Evolutionary conservation across 495 filamentous ascomycete genomes (phyloP), one percentile per base, ranked within the genome.

Genomic region (Daldinia concentrica): DNA sequence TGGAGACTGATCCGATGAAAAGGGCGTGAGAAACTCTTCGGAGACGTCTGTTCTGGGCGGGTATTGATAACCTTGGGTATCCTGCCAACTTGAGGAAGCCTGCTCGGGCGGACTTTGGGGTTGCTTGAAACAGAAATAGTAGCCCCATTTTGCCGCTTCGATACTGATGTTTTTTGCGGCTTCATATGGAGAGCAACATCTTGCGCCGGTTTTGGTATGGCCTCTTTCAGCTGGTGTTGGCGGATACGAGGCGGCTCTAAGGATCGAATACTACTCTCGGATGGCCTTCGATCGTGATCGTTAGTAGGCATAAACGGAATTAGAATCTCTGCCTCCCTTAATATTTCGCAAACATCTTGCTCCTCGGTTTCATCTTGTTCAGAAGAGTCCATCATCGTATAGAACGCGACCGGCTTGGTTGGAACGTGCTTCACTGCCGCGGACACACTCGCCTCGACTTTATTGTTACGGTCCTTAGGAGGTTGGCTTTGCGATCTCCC

Each of bases 1-100:
- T 77, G 74, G 22, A 79, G 58, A 36, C 79, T 80, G 50, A 73
- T 58, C 32, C 83, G 78, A 62, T 84, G 86, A 73, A 93, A 93
- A 1, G 94, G 94, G 43, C 94, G 83, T 1, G 94, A 97, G 76
- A 96, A 97, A 15, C 94, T 97, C 77, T 91, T 90, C 14, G 91
- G 85, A 3, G 92, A 89, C 5, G 89, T 89, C 60, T 85, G 86
- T 68, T 91, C 89, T 37, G 90, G 87, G 51, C 90, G 87, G 62
- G 90, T 90, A 43, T 90, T 94, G 37, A 95, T 87, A 11, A 98
- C 93, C 71, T 90, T 90, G 22, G 95, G 95, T 66, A 98, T 98
- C 9, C 95, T 90, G 12, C 94, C 95, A 61, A 98, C 89, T 73
- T 93, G 94, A 39, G 90, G 88, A 29, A 97, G 81, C 64, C 85